A percentile compares a stretch with the other conserved stretches of the same genome.
Conservation (phyloP, 306 rosid genomes). For the Inga oerstediana region DNA sequence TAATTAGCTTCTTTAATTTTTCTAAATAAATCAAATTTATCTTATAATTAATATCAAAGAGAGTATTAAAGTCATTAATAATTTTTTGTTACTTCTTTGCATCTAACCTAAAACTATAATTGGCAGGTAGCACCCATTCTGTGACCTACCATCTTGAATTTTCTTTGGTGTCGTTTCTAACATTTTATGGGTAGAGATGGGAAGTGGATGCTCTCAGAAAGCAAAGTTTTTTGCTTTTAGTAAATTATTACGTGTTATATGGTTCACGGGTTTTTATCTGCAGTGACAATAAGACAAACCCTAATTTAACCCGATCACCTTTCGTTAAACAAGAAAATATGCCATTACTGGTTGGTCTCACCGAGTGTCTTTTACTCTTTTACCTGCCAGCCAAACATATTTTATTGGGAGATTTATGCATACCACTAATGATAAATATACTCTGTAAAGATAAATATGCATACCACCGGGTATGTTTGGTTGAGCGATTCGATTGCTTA, state of each 20-base stretch:
- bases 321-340: slow-evolving; percentile 24
- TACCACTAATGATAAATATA: background rate
- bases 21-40: too few species aligned
- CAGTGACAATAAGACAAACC: slow-evolving; percentile 24
- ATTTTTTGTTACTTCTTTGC: background rate
- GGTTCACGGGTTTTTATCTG: slow-evolving; percentile 51
- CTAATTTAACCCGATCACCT: slow-evolving; percentile 12
- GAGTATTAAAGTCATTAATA: background rate
- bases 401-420: too few species aligned
- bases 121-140: background rate
- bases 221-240: background rate
- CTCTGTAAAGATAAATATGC: too few species aligned
- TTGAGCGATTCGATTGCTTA: too few species aligned
- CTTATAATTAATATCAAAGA: too few species aligned
- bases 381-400: slow-evolving; percentile 38
- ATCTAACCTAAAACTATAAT: background rate
- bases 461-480: too few species aligned
- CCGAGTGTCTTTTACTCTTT: background rate
- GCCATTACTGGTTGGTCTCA: slow-evolving; percentile 15
- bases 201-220: background rate
- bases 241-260: slow-evolving; percentile 24
- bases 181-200: background rate
- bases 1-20: too few species aligned
- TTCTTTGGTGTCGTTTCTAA: background rate
- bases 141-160: slow-evolving; percentile 43